Evolutionary conservation across 768 basidiomycete species (phyloP).

Genomic region (Tricholoma hemisulphureum): DNA sequence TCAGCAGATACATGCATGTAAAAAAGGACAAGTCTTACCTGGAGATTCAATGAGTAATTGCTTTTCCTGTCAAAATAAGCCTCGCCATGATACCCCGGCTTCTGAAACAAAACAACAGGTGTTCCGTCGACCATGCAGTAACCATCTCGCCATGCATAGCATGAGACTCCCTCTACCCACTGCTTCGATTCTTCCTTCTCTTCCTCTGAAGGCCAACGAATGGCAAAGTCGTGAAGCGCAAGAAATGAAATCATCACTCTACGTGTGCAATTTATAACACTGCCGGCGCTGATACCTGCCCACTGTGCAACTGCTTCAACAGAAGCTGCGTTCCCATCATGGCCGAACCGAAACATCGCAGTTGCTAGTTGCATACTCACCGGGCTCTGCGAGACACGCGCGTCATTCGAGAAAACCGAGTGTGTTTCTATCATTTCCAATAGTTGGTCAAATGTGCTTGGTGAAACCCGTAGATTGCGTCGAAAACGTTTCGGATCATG

Average conservation of each 20-base stretch:
- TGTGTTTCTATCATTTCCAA: background rate
- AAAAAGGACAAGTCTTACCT: constrained; percentile 9
- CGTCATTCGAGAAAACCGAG: background rate
- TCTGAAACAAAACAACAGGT: constrained; percentile 6
- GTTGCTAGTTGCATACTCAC: background rate
- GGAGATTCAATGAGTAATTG: constrained; percentile 23
- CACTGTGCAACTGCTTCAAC: background rate
- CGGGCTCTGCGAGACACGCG: background rate
- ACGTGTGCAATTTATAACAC: background rate
- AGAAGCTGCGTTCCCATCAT: background rate
- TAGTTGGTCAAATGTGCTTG: background rate
- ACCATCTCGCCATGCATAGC: background rate
- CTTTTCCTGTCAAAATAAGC: constrained; percentile 25
- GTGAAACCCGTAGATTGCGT: background rate
- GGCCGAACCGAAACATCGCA: background rate
- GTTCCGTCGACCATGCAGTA: background rate
- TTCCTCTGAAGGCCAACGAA: background rate
- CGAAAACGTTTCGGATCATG: too few species aligned
- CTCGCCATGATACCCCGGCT: constrained; percentile 23
- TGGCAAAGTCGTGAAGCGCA: background rate
- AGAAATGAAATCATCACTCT: background rate
- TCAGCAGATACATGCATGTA: too few species aligned
- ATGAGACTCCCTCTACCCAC: background rate
- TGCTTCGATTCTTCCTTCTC: background rate
- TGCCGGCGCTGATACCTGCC: background rate